Evolutionary conservation across 2,329 filamentous ascomycete genomes (phyloP).

Genomic region (Annulohypoxylon truncatum): DNA sequence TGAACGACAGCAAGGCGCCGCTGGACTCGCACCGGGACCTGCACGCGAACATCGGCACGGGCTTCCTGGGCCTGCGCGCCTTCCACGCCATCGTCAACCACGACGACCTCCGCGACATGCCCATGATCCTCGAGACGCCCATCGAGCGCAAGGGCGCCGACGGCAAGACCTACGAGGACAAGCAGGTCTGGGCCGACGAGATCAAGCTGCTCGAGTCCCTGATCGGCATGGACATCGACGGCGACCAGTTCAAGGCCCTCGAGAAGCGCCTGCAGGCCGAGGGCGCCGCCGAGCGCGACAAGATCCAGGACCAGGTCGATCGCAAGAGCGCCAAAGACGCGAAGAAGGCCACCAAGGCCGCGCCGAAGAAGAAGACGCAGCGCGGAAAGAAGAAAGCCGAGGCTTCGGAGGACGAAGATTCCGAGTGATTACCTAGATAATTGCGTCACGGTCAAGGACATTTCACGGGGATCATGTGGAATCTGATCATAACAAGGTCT

Average conservation of each 20-base stretch:
- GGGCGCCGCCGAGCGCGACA: slow-evolving; percentile 77
- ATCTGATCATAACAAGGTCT: background rate
- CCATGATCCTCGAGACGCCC: slow-evolving; percentile 97
- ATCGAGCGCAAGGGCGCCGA: slow-evolving; percentile 77
- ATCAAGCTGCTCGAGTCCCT: slow-evolving; percentile 94
- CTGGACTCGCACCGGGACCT: slow-evolving; percentile 84
- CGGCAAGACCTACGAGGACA: slow-evolving; percentile 79
- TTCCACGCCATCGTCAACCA: slow-evolving; percentile 95
- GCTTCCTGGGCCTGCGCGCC: slow-evolving; percentile 88
- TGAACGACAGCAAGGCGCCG: slow-evolving; percentile 97
- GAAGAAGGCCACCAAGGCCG: slow-evolving; percentile 51
- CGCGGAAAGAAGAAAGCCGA: slow-evolving; percentile 43
- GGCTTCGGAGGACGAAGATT: slow-evolving; percentile 47
- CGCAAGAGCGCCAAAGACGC: slow-evolving; percentile 74
- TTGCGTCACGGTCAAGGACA: slow-evolving; percentile 22
- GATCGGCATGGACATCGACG: slow-evolving; percentile 82
- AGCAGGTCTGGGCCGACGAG: slow-evolving; percentile 87
- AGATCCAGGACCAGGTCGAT: slow-evolving; percentile 82
- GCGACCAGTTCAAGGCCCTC: slow-evolving; percentile 75
- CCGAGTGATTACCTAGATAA: slow-evolving; percentile 24
- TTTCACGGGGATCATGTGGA: background rate
- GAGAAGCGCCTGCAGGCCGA: slow-evolving; percentile 73
- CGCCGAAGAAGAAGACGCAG: slow-evolving; percentile 46
- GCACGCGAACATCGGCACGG: slow-evolving; percentile 96
- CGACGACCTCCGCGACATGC: slow-evolving; percentile 77